A percentile compares a stretch with the other conserved stretches of the same genome.
These are phyloP conservation scores for Termitomyces titanicus DNA, from an alignment of 768 basidiomycete genomes.

Conservation along the genomic window DNA sequence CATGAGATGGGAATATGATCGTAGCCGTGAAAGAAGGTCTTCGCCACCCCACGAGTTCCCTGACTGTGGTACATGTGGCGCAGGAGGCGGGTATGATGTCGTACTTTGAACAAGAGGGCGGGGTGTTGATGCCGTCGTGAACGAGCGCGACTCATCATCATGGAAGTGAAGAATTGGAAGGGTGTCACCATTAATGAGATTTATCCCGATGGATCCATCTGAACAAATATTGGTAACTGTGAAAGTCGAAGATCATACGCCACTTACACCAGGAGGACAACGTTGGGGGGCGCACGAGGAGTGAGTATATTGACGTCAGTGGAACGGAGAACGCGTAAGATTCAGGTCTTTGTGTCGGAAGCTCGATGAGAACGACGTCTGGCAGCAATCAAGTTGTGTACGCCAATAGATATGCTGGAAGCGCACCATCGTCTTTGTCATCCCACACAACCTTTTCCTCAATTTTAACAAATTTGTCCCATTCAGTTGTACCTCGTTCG, in stretches of 20 bases:
- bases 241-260: constrained; percentile 14
- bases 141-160: constrained; percentile 91
- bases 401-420: neutral
- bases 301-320: constrained; percentile 83
- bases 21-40: constrained; percentile 73
- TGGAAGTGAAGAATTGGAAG: constrained; percentile 93
- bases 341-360: constrained; percentile 80
- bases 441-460: constrained; percentile 60
- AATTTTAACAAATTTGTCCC: constrained; percentile 86
- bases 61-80: constrained; percentile 39
- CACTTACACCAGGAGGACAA: constrained; percentile 76
- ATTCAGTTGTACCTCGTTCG: constrained; percentile 78
- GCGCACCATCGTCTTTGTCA: constrained; percentile 73
- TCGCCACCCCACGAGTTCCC: constrained; percentile 82
- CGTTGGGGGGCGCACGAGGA: constrained; percentile 81
- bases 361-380: constrained; percentile 85
- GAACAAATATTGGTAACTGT: constrained; percentile 3
- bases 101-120: constrained; percentile 30
- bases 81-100: constrained; percentile 62
- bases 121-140: constrained; percentile 48
- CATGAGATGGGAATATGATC: constrained; percentile 75
- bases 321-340: constrained; percentile 97
- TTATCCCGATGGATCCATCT: constrained; percentile 90
- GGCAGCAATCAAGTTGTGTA: neutral
- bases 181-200: constrained; percentile 81